Base-by-base conservation (phyloP, 2,329 filamentous ascomycete species). In the Phyllosticta citriasiana region DNA sequence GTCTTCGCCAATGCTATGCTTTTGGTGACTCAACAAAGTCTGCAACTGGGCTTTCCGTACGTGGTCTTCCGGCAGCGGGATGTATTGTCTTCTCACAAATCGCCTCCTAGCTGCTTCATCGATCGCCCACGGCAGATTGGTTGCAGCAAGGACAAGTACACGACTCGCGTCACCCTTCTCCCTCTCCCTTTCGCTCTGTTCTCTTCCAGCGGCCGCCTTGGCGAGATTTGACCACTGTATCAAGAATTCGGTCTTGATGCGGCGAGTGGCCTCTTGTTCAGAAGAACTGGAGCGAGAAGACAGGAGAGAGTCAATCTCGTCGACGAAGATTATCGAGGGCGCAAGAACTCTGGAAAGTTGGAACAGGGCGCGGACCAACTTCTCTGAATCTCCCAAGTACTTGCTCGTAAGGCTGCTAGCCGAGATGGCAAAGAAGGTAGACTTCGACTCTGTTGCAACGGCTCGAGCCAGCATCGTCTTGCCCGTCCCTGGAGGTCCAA, bases 381-480 rank as follows among this genome's bases (percentile, higher is more conserved):
- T 99, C 75, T 99, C 94, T 0, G 89, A 95, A 71, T 99, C 94
- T 53, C 94, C 94, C 9, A 97, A 82, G 73, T 93, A 99, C 75
- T 99, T 99, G 70, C 89, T 95, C 1, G 93, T 97, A 66, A 99
- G 77, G 67, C 89, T 96, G 71, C 91, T 96, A 16, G 94, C 91
- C 4, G 91, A 96, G 61, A 99, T 96, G 14, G 92, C 95, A 76
- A 99, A 97, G 75, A 97, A 99, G 0, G 95, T 96, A 10, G 91
- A 96, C 68, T 86, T 88, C 1, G 90, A 96, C 73, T 99, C 94
- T 0, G 94, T 97, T 1, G 94, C 94, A 0, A 97, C 93, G 8
- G 91, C 91, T 65, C 94, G 84, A 9, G 94, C 94, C 47, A 99
- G 79, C 94, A 99, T 99, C 0, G 94, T 99, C 75, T 99, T 99